Base-by-base conservation (phyloP, 768 basidiomycete species). In the Xerocomellus amylosporus region DNA sequence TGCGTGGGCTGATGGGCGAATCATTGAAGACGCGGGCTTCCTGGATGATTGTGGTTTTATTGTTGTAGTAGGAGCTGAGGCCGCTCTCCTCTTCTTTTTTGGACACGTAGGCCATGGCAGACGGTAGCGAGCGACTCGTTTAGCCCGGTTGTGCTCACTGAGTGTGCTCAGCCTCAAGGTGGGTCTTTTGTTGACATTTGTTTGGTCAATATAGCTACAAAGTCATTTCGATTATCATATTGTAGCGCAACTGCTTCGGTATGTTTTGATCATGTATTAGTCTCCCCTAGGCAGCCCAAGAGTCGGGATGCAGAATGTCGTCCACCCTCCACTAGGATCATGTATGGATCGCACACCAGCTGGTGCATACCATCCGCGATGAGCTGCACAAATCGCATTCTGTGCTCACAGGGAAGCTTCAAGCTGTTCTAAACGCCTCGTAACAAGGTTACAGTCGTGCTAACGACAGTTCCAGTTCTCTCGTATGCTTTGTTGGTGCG, bases 1-100 rank as follows among this genome's bases (percentile, higher is more conserved):
- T 97, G 69, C 95, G 82, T 19, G 96, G 96, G 69, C 92, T 96
- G 75, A 99, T 94, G 55, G 97, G 97, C 17, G 96, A 97, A 69
- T 98, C 96, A 75, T 99, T 98, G 86, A 99, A 99, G 54, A 94
- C 90, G 61, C 97, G 86, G 55, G 97, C 95, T 73, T 99, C 97
- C 73, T 98, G 97, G 62, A 98, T 90, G 61, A 98, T 89, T 1
- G 96, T 97, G 20, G 93, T 95, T 74, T 98, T 98, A 80, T 98
- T 96, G 76, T 93, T 93, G 72, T 92, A 90, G 73, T 90, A 95
- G 49, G 87, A 83, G 78, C 90, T 93, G 64, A 97, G 84, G 50
- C 91, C 88, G 72, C 82, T 86, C 77, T 97, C 95, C 67, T 98
- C 96, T 75, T 98, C 95, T 79, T 95, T 95, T 80, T 98, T 98